A percentile compares a stretch with the other conserved stretches of the same genome.
phyloP scores from a whole-genome alignment of 192 early-diverging fungal genomes.

The Coemansia sp. region DNA sequence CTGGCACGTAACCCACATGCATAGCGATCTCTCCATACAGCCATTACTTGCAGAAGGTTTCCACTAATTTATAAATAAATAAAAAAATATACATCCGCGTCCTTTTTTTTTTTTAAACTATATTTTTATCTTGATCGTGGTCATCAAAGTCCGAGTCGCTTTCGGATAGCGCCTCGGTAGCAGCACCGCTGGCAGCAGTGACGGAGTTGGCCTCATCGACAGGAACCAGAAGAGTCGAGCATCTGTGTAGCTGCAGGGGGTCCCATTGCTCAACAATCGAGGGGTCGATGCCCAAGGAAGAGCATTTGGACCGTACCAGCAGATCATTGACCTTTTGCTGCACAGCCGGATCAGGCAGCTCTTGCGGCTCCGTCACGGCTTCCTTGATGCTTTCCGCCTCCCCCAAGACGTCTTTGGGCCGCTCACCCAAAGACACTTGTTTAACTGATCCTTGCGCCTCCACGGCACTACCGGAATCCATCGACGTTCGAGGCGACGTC shows the following conservation, averaged over 20 bases:
- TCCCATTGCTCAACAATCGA: constrained; percentile 28
- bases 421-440: not conserved
- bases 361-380: not conserved
- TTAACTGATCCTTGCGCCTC: too few species aligned
- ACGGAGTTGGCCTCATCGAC: not conserved
- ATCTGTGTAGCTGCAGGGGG: constrained; percentile 24
- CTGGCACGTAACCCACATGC: too few species aligned
- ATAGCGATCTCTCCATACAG: too few species aligned
- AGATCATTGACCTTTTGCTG: constrained; percentile 26
- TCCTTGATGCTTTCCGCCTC: not conserved
- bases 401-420: not conserved
- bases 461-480: constrained; percentile 1
- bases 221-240: not conserved
- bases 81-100: too few species aligned
- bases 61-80: not conserved
- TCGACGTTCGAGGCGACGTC: constrained; percentile 2
- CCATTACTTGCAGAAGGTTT: too few species aligned
- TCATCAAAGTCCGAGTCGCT: constrained; percentile 26
- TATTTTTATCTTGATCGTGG: not conserved
- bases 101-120: too few species aligned
- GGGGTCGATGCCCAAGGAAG: constrained; percentile 30
- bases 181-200: not conserved
- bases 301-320: constrained; percentile 25
- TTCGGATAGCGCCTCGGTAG: constrained; percentile 4
- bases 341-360: constrained; percentile 3